A percentile compares a stretch with the other conserved stretches of the same genome.
These are phyloP conservation scores for Acephala macrosclerotiorum DNA, from an alignment of 2,329 filamentous ascomycete species.

Conservation along the genomic window DNA sequence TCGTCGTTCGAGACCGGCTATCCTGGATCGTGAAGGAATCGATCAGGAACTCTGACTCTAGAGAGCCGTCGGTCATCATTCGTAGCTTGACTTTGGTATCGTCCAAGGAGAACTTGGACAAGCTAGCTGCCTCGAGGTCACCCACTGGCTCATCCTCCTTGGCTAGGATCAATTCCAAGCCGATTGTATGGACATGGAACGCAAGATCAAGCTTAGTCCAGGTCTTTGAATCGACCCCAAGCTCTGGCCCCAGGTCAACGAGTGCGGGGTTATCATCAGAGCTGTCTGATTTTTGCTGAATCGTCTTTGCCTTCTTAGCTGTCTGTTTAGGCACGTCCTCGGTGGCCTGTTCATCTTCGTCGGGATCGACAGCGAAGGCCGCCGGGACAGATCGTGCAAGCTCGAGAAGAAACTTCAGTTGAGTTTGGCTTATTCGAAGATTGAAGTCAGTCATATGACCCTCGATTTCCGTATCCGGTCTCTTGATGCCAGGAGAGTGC, in stretches of 20 bases:
- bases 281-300: constrained; percentile 13
- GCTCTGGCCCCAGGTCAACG: constrained; percentile 71
- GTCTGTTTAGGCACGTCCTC: constrained; percentile 70
- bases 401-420: constrained; percentile 88
- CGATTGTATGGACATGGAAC: constrained; percentile 88
- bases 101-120: constrained; percentile 94
- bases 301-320: constrained; percentile 36
- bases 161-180: constrained; percentile 84
- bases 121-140: constrained; percentile 77
- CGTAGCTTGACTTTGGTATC: constrained; percentile 90
- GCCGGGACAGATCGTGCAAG: constrained; percentile 87
- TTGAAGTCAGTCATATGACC: constrained; percentile 95
- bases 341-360: constrained; percentile 75
- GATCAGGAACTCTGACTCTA: constrained; percentile 93
- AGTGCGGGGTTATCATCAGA: constrained; percentile 46
- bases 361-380: constrained; percentile 79
- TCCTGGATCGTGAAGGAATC: constrained; percentile 95
- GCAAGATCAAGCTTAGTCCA: constrained; percentile 96
- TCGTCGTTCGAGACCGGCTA: constrained; percentile 85
- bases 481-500: constrained; percentile 76
- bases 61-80: constrained; percentile 88
- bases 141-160: constrained; percentile 80
- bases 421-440: constrained; percentile 85
- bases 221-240: constrained; percentile 70
- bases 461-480: constrained; percentile 91